A percentile compares a stretch with the other conserved stretches of the same genome.
Evolutionary conservation across 2,329 filamentous ascomycete species (phyloP).

Genomic region (Teratosphaeria destructans): DNA sequence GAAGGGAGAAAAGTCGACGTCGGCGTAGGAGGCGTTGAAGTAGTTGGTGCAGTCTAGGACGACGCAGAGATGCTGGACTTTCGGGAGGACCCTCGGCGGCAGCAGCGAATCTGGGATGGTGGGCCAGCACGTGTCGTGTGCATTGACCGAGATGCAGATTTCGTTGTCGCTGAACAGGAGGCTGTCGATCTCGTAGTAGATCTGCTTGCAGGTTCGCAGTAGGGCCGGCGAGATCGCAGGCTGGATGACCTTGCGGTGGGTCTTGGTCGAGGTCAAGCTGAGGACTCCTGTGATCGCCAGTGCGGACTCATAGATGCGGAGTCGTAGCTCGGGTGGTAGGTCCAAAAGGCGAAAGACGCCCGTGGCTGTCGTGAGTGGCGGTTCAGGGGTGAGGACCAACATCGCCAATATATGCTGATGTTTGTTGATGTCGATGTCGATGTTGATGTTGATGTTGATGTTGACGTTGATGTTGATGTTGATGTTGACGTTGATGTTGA

Average conservation of each 20-base stretch:
- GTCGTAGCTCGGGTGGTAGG: slow-evolving; percentile 18
- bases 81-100: slow-evolving; percentile 11
- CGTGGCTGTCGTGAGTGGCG: background rate
- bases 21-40: slow-evolving; percentile 12
- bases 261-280: slow-evolving; percentile 9
- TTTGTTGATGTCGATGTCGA: too few relatives aligned
- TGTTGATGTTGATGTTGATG: background rate
- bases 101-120: slow-evolving; percentile 14
- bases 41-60: slow-evolving; percentile 16
- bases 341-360: slow-evolving; percentile 11
- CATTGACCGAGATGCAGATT: slow-evolving; percentile 25
- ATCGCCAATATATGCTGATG: background rate
- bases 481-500: too few relatives aligned
- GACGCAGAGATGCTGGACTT: slow-evolving; percentile 13
- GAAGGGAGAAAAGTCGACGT: slow-evolving; percentile 14
- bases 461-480: background rate
- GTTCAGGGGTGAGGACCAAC: background rate
- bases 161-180: slow-evolving; percentile 36
- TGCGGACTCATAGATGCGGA: slow-evolving; percentile 13
- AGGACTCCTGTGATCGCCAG: slow-evolving; percentile 14
- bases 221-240: slow-evolving; percentile 28
- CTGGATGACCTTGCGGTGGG: slow-evolving; percentile 5
- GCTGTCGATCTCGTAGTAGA: slow-evolving; percentile 29
- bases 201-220: slow-evolving; percentile 29
- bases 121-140: slow-evolving; percentile 17